Base-by-base conservation (phyloP, 768 basidiomycete genomes). In the Russula foetens region DNA sequence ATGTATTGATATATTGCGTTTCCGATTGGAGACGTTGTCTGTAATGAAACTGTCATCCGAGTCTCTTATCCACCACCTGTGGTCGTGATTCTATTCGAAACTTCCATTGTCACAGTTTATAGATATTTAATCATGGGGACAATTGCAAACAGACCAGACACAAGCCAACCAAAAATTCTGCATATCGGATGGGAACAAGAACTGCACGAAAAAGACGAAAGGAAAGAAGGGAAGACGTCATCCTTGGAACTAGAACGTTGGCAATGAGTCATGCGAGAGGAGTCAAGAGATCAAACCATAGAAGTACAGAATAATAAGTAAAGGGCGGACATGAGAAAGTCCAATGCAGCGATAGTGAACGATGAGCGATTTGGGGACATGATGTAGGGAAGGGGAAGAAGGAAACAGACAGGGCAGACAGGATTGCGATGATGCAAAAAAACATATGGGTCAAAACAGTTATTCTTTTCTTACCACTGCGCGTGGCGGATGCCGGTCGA, bases 401-500 rank as follows among this genome's bases (percentile, higher is more conserved):
- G 24, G 24, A 26, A 31, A 23, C 21, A 17, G 28, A 52, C 19
- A 28, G n/a, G 26, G 24, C 41, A 44, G n/a, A n/a, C n/a, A 50
- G 35, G 49, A 43, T 52, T 56, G 35, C 47, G 52, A 21, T 28
- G 45, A 35, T 12, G 14, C 8, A 35, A 35, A 35, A 35, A 35
- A 35, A 35, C 35, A 11, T 35, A 12, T 2, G 53, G 43, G n/a
- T n/a, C n/a, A n/a, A 24, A 52, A 50, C 26, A 17, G 14, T 15
- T 4, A 19, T 2, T 33, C 1, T 4, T 24, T 35, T 62, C 47
- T 63, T 31, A 63, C 63, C 63, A 63, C 28, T 15, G 39, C 19
- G 63, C 59, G n/a, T 63, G 63, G 43, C 63, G 59, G 24, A 63
- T 63, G 41, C 63, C 63, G 19, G 63, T 56, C 33, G 63, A 54